Base-by-base conservation (phyloP, 2,329 filamentous ascomycete genomes). In the Hansfordia pulvinata region DNA sequence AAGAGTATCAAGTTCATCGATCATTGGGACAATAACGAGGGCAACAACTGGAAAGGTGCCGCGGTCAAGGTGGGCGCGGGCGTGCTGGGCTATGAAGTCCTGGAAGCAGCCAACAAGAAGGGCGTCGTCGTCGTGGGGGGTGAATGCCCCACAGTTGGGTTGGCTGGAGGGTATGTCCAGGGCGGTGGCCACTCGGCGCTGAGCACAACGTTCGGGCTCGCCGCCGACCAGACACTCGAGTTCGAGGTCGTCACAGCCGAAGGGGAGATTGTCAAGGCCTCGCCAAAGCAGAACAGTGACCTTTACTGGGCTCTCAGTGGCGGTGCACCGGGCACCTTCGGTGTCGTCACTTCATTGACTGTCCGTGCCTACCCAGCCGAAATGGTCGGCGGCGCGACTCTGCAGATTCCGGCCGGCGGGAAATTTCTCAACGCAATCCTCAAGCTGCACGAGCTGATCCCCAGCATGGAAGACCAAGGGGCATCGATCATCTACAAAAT, bases 271-370 rank as follows among this genome's bases (percentile, higher is more conserved):
- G 34, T 66, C 2, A 53, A 43, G 2, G 64, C 63, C 0, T 55
- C 50, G 8, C 50, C 43, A 2, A 41, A 44, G 1, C 31, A 58
- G 13, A 58, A 69, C 30, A 25, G 46, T 0, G 65, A 70, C 25
- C 46, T 72, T 3, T 69, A 63, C 44, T 73, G 64, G 64, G 66
- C 65, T 7, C 43, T 68, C 4, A 49, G 50, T 28, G 62, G 63
- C 9, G 62, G 64, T 7, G 62, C 64, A 2, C 55, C 53, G 8
- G 60, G 58, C 4, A 64, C 51, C 5, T 68, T 58, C 32, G 62
- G 54, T 3, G 45, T 67, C 2, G 56, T 66, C 4, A 40, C 51
- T 12, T 61, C 57, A 5, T 47, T 66, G 41, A 64, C 59, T 2
- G 44, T 52, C 12, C 62, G 59, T 35, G 52, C 54, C 1, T 48